Conservation (phyloP, 2,329 filamentous ascomycete species). For the Exutisphaerella laricina region DNA sequence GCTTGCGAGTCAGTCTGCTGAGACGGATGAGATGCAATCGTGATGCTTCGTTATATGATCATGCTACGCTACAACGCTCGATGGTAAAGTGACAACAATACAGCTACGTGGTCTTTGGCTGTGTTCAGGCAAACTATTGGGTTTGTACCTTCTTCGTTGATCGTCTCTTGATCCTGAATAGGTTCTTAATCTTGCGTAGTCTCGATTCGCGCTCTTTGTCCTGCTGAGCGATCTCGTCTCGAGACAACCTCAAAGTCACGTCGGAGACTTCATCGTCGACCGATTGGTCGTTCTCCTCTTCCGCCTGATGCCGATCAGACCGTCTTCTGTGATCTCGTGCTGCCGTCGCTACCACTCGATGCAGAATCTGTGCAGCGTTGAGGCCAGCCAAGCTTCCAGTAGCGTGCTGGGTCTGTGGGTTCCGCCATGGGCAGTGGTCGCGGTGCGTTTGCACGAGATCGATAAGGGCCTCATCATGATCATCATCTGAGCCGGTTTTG, state of each 20-base stretch:
- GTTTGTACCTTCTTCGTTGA: slow-evolving; percentile 17
- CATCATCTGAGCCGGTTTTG: slow-evolving; percentile 37
- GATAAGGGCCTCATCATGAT: slow-evolving; percentile 31
- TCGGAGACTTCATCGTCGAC: slow-evolving; percentile 3
- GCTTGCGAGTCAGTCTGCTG: no score
- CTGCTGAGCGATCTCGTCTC: slow-evolving; percentile 28
- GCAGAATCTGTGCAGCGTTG: slow-evolving; percentile 32
- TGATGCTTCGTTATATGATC: no score
- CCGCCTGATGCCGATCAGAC: slow-evolving; percentile 19
- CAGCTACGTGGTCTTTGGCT: no score
- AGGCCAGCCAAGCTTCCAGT: slow-evolving; percentile 30
- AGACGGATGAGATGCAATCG: no score
- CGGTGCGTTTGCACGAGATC: slow-evolving; percentile 34
- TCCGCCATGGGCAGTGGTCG: slow-evolving; percentile 37
- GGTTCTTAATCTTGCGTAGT: slow-evolving; percentile 31
- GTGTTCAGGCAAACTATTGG: no score
- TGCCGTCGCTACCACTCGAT: slow-evolving; percentile 28
- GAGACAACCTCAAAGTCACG: slow-evolving; percentile 13
- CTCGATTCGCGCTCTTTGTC: slow-evolving; percentile 34
- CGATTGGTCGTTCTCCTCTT: background rate
- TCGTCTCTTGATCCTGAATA: slow-evolving; percentile 31
- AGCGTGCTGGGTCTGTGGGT: slow-evolving; percentile 29
- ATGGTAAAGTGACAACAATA: no score
- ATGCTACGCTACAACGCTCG: no score
- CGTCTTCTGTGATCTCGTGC: slow-evolving; percentile 30